Base-by-base conservation (phyloP, 371 early-diverging fungal genomes). In the Actinomortierella ambigua region DNA sequence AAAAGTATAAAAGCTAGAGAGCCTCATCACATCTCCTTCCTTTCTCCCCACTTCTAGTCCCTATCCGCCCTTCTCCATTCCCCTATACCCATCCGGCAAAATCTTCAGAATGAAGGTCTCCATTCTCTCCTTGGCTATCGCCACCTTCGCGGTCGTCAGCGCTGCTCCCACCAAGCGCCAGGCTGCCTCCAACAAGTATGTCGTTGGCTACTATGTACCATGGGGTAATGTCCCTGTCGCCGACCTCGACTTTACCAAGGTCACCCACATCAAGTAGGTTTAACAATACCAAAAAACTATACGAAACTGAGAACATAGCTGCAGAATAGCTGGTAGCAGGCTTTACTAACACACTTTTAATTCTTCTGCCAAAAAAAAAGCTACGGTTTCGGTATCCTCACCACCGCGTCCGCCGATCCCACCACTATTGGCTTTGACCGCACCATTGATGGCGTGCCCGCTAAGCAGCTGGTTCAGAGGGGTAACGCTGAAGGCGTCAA, bases 401-500 rank as follows among this genome's bases (percentile, higher is more conserved):
- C 20, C 20, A 48, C 15, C 9, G 48, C 20, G 3, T 17, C 48
- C 2, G 20, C 48, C 1, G 48, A 48, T 20, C 48, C 48, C 15
- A 18, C 15, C 24, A 24, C 24, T 3, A 20, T 48, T 22, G 15
- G 22, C 24, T 2, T 48, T 22, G 20, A 48, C 20, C 8, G 22
- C 22, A 22, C 9, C 18, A 69, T 77, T 24, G 50, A 61, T 2
- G 42, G 78, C 2, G 81, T 81, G 20, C 15, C 75, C 51, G 61
- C 68, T 17, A 53, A 61, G 2, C 53, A 66, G 24, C 50, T 87
- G 0, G 82, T 85, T 29, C 67, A 58, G 9, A 68, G 73, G 26
- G 88, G 87, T 6, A 87, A 82, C 56, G 67, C 68, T 14, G 57
- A 70, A 4, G 63, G 68, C 5, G 63, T 77, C 59, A 89, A 89